Base-by-base conservation (phyloP, 129 eudicot genomes). In the Flaveria robusta region DNA sequence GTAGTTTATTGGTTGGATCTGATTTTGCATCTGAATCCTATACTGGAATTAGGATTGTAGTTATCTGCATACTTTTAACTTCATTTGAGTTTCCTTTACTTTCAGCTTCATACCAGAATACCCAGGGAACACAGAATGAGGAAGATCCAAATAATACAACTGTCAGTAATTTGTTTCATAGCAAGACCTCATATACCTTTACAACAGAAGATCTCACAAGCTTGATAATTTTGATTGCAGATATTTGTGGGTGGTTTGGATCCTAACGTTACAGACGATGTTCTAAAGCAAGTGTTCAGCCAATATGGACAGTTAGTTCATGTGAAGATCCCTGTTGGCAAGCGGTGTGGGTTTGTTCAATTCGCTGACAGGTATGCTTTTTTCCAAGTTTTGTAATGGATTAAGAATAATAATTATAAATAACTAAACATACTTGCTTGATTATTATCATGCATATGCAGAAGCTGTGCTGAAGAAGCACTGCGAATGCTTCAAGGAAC, bases 71-170 rank as follows among this genome's bases (percentile, higher is more conserved):
- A 15, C 39, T 45, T 74, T 47, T 74, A 74, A 74, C 34, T 9
- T 62, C 15, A 31, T 46, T 45, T 12, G 22, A 74, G 79, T 63
- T 82, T 79, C 19, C 74, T 77, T 59, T 72, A 68, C 74, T 82
- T 85, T 85, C 96, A 91, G 97, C 91, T 76, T 81, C 95, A 62
- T 91, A 88, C 83, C 95, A 85, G 80, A 86, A 78, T 80, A 71
- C 86, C 70, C 96, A 83, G 80, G 97, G 93, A 86, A 60, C 83
- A 27, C 97, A 81, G 72, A 86, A 76, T 83, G 97, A 94, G 77
- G 96, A 90, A 69, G 98, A 94, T 80, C 97, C 97, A 71, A 78
- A 82, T 83, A 94, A 94, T 79, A 94, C 98, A 63, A 94, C 98
- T 77, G 98, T 94, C 63, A 82, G 98, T 94, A 83, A 34, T 45